These are phyloP conservation scores for Vitis hybrid DNA, from an alignment of 177 flowering plant species.

Conservation along the genomic window DNA sequence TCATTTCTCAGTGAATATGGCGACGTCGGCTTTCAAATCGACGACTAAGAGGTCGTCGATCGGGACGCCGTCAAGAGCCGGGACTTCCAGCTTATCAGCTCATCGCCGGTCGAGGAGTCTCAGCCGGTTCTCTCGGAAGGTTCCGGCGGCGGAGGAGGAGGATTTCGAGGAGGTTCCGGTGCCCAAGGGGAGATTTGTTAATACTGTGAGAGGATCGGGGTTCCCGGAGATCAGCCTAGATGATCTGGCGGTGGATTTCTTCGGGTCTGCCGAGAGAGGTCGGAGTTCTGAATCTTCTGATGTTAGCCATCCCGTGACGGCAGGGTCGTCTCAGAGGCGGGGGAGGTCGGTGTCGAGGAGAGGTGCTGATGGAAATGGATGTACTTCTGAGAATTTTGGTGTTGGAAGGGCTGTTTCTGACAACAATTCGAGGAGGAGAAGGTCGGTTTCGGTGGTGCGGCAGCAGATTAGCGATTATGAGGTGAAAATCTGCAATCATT, in stretches of 20 bases:
- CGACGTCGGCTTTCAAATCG: slow-evolving; percentile 91
- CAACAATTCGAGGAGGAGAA: slow-evolving; percentile 47
- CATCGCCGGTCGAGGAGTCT: slow-evolving; percentile 80
- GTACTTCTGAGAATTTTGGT: slow-evolving; percentile 14
- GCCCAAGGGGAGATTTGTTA: slow-evolving; percentile 68
- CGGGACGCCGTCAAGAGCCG: slow-evolving; percentile 21
- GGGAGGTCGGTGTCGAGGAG: slow-evolving; percentile 84
- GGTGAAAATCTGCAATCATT: slow-evolving; percentile 36
- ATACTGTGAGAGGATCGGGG: slow-evolving; percentile 70
- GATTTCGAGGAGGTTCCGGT: slow-evolving; percentile 24
- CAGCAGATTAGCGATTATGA: slow-evolving; percentile 73
- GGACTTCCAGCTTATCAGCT: slow-evolving; percentile 32
- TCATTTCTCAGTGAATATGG: slow-evolving; percentile 36
- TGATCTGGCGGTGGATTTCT: slow-evolving; percentile 72
- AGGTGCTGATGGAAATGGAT: slow-evolving; percentile 26
- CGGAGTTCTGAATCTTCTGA: slow-evolving; percentile 19
- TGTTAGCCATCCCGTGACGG: slow-evolving; percentile 11
- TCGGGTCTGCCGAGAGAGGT: slow-evolving; percentile 43
- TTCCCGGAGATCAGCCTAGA: slow-evolving; percentile 83
- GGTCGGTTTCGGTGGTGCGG: slow-evolving; percentile 81
- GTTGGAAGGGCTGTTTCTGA: slow-evolving; percentile 28
- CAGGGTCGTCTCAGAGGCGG: slow-evolving; percentile 49
- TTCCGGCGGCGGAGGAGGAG: slow-evolving; percentile 24
- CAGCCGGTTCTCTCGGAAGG: slow-evolving; percentile 55
- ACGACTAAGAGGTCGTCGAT: slow-evolving; percentile 69